Evolutionary conservation across 257 asterid species (phyloP), one percentile per base, ranked within the genome.

Genomic region (Phtheirospermum japonicum): DNA sequence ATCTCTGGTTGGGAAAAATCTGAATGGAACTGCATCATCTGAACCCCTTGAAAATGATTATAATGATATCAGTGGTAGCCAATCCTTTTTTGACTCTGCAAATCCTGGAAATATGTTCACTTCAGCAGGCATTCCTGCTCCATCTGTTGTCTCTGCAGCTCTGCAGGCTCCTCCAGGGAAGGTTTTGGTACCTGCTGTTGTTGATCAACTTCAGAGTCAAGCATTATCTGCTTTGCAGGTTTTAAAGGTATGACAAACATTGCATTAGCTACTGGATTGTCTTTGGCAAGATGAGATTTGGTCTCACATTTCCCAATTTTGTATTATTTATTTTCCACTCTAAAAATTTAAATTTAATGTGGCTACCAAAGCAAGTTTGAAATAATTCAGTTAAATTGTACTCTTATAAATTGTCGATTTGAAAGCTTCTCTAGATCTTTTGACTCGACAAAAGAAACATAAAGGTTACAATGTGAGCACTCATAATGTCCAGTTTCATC

Each of bases 61-160:
- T 69, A 79, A 71, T 65, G 79, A 76, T 74, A 62, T 53, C 61
- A 36, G 58, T 65, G 77, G 66, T 71, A 65, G 64, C 73, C 68
- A 67, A 79, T 55, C 87, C 63, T 61, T 39, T 63, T 62, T 77
- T 51, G 81, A 73, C 73, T 76, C 80, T 63, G 65, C 63, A 18
- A 77, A 59, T 76, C 80, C 82, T 77, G 95, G 74, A 63, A 73
- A 59, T 39, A 59, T 63, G 67, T 87, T 85, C 79, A 71, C 87
- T 65, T 79, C 91, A 57, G 95, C 86, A 66, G 94, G 95, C 73
- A 82, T 87, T 76, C 99, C 99, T 72, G 99, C 99, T 76, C 97
- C 97, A 54, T 82, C 96, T 71, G 57, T 75, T 68, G 87, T 85
- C 71, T 83, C 95, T 77, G 83, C 86, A 71, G 81, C 94, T 76